These are phyloP conservation scores for Lachancea meyersii DNA, from an alignment of 805 yeast genomes.

Conservation along the genomic window DNA sequence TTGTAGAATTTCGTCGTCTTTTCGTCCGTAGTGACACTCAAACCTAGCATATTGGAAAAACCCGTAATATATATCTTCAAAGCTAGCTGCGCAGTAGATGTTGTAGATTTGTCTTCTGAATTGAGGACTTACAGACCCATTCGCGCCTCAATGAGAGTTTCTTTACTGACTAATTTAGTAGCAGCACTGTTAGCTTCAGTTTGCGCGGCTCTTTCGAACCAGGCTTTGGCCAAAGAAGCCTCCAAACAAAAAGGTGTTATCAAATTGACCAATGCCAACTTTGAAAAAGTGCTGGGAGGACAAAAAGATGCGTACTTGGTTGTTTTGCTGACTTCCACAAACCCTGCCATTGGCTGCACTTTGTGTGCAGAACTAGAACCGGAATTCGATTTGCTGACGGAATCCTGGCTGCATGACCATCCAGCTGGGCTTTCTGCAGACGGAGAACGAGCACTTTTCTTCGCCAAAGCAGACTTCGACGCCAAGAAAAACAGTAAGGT, in stretches of 20 bases:
- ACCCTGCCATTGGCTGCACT: conserved; percentile 67
- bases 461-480: conserved; percentile 71
- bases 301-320: conserved; percentile 63
- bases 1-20: too few relatives aligned
- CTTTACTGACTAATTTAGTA: conserved; percentile 1
- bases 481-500: conserved; percentile 44
- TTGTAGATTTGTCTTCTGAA: neutral
- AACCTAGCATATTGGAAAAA: too few relatives aligned
- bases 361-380: conserved; percentile 71
- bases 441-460: conserved; percentile 43
- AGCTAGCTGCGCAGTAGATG: too few relatives aligned
- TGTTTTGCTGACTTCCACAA: conserved; percentile 69
- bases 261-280: conserved; percentile 55
- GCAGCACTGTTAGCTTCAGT: conserved; percentile 4
- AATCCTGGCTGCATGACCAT: conserved; percentile 55
- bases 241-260: conserved; percentile 36
- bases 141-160: neutral
- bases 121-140: neutral
- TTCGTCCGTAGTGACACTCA: too few relatives aligned
- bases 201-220: conserved; percentile 16
- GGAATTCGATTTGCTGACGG: conserved; percentile 51
- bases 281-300: conserved; percentile 48
- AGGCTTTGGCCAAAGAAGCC: conserved; percentile 24
- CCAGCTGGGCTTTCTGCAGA: conserved; percentile 40
- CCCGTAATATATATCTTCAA: too few relatives aligned